Conservation (phyloP, 2,329 filamentous ascomycete genomes). For the Aspergillus neoniger region DNA sequence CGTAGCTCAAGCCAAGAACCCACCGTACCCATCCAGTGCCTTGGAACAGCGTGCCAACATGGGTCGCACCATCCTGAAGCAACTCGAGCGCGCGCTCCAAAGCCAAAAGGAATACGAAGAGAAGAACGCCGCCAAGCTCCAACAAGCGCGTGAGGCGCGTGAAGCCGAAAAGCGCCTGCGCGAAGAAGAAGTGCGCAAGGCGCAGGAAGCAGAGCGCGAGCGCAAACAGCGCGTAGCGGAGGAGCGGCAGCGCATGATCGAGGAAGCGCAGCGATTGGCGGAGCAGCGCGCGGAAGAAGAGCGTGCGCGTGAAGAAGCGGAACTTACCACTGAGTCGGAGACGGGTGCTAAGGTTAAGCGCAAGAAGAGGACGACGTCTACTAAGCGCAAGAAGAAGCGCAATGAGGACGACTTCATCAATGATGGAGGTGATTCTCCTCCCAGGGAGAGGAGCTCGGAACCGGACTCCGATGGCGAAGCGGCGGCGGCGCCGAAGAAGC, state of each 20-base stretch:
- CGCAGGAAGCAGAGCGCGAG: slow-evolving; percentile 69
- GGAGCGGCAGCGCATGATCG: slow-evolving; percentile 78
- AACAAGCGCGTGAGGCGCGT: slow-evolving; percentile 74
- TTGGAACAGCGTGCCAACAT: slow-evolving; percentile 96
- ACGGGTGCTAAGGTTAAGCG: slow-evolving; percentile 79
- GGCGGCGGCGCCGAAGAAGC: slow-evolving; percentile 55
- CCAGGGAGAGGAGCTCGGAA: slow-evolving; percentile 32
- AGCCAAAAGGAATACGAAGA: slow-evolving; percentile 90
- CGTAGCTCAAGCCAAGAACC: slow-evolving; percentile 62
- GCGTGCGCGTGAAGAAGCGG: slow-evolving; percentile 67
- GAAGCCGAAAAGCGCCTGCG: slow-evolving; percentile 77
- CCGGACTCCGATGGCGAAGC: slow-evolving; percentile 39
- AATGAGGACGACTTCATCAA: slow-evolving; percentile 35
- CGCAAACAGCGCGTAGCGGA: slow-evolving; percentile 79
- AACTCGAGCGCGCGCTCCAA: slow-evolving; percentile 81
- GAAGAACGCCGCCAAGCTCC: slow-evolving; percentile 84
- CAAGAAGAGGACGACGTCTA: slow-evolving; percentile 59
- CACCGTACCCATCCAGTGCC: slow-evolving; percentile 87
- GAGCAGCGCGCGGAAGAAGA: slow-evolving; percentile 73
- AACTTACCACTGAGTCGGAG: slow-evolving; percentile 78
- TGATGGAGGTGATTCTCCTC: slow-evolving; percentile 28
- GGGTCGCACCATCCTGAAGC: slow-evolving; percentile 91
- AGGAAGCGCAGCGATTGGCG: slow-evolving; percentile 72
- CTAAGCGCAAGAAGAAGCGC: slow-evolving; percentile 64
- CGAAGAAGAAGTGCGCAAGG: slow-evolving; percentile 72